Base-by-base conservation (phyloP, 805 yeast species). In the Isabelozyma gotoi region DNA sequence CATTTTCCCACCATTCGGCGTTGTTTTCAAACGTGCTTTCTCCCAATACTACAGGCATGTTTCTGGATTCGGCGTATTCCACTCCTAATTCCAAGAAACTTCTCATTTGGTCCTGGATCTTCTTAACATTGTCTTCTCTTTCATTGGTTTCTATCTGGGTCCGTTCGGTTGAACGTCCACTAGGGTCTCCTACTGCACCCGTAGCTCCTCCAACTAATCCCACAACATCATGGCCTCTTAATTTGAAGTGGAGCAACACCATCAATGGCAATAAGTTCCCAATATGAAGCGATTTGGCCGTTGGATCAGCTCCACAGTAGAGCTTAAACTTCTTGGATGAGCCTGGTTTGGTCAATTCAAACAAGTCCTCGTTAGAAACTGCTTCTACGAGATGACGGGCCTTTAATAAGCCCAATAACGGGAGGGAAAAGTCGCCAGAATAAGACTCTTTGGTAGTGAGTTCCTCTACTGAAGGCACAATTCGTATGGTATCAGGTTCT, bases 261-360 rank as follows among this genome's bases (percentile, higher is more conserved):
- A 94, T 80, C 49, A 94, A 65, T 0, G 99, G 99, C 24, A 94
- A 70, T 41, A 94, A 67, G 55, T 94, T 94, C 2, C 99, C 99
- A 51, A 94, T 65, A 65, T 94, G 99, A 12, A 94, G 69, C 0
- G 97, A 90, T 38, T 60, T 71, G 1, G 98, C 98, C 0, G 96
- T 84, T 1, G 99, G 99, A 59, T 94, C 99, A 0, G 97, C 97
- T 8, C 99, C 99, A 62, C 96, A 85, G 63, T 92, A 92, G 6
- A 89, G 63, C 7, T 83, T 81, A 10, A 86, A 53, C 50, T 71
- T 74, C 29, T 63, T 51, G 7, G 55, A 40, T 5, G 56, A 31
- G 2, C 42, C 49, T 10, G 61, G 57, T 19, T 57, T 52, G 2
- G 74, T 68, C 38, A 67, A 45, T 7, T 59, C 56, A 45, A 55